Percentiles rank a stretch among this genome's conserved stretches.
These are phyloP conservation scores for Saccharomycopsis babjevae DNA, from an alignment of 805 yeast species.

Conservation along the genomic window DNA sequence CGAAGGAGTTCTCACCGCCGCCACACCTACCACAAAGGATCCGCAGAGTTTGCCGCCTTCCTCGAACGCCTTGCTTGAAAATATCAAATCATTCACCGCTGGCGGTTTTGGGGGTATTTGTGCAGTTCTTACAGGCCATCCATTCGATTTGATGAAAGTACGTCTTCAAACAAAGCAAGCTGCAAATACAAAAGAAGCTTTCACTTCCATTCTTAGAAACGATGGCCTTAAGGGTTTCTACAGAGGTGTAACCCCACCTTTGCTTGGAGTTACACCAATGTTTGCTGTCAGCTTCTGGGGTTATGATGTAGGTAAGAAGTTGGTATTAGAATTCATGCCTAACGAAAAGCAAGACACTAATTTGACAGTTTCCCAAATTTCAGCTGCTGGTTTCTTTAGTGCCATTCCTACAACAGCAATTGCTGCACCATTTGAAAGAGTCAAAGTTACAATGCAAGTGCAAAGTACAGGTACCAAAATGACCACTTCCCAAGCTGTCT, in stretches of 20 bases:
- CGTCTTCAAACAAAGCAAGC: conserved; percentile 72
- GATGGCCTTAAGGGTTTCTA: conserved; percentile 79
- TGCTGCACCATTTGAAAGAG: conserved; percentile 96
- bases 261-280: conserved; percentile 96
- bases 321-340: conserved; percentile 38
- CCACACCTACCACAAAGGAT: background rate
- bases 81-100: conserved; percentile 75
- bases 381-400: conserved; percentile 87
- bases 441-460: conserved; percentile 86
- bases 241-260: conserved; percentile 89
- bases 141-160: conserved; percentile 89
- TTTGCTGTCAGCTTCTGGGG: conserved; percentile 99
- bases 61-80: conserved; percentile 39
- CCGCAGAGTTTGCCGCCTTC: background rate
- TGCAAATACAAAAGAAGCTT: conserved; percentile 53
- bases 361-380: conserved; percentile 59
- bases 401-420: conserved; percentile 92
- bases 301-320: conserved; percentile 79
- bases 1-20: conserved; percentile 4
- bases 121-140: conserved; percentile 94
- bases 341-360: conserved; percentile 21
- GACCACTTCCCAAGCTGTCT: conserved; percentile 47
- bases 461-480: conserved; percentile 34
- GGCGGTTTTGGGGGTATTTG: conserved; percentile 97
- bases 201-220: conserved; percentile 54